phyloP scores from a whole-genome alignment of 2,329 filamentous ascomycete genomes.

The Scolecobasidium constrictum region DNA sequence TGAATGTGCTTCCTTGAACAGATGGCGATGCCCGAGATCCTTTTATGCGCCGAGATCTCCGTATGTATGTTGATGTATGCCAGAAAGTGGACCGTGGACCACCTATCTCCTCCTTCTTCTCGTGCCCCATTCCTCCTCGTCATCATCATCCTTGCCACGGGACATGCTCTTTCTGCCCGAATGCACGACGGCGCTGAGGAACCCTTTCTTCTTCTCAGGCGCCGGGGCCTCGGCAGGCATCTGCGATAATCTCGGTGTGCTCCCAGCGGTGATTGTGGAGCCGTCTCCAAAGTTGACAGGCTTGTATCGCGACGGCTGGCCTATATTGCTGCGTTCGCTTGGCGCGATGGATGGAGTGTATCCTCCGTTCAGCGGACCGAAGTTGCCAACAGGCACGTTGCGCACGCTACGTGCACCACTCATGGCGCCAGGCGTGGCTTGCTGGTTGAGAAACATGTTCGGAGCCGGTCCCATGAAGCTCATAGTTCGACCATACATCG shows the following conservation, averaged over 20 bases:
- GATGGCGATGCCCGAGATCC: no score
- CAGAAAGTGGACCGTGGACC: no score
- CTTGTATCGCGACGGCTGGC: constrained; percentile 79
- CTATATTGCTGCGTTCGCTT: constrained; percentile 89
- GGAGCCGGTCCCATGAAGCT: constrained; percentile 5
- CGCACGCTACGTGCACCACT: not conserved
- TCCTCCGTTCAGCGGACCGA: constrained; percentile 19
- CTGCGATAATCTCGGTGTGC: not conserved
- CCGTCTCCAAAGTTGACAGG: constrained; percentile 52
- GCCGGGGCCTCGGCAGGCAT: no score
- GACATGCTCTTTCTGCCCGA: not conserved
- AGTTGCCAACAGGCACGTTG: not conserved
- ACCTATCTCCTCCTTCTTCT: not conserved
- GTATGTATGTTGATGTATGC: no score
- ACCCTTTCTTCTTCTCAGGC: constrained; percentile 2
- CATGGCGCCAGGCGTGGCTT: not conserved
- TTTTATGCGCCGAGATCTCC: no score
- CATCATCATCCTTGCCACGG: constrained; percentile 2
- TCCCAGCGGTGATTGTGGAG: constrained; percentile 7
- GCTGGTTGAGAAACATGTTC: not conserved
- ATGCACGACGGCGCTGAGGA: constrained; percentile 5
- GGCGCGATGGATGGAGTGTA: constrained; percentile 91
- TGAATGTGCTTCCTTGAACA: no score
- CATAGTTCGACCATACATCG: constrained; percentile 8
- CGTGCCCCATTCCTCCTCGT: constrained; percentile 8